Base-by-base conservation (phyloP, 2,329 filamentous ascomycete genomes). In the Colletotrichum brevisporum region DNA sequence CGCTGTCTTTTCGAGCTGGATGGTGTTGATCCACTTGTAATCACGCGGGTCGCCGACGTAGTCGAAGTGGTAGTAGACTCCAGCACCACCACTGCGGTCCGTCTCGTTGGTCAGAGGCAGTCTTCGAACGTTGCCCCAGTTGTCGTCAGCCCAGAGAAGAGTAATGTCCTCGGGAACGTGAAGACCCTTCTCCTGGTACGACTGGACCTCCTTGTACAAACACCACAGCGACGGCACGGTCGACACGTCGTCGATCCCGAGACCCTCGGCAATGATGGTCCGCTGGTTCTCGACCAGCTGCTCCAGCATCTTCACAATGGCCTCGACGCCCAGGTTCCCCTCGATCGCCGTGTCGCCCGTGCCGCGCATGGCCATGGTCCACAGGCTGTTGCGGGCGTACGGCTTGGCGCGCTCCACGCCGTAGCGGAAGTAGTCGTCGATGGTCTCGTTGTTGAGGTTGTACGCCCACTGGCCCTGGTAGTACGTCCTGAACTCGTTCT, bases 121-220 rank as follows among this genome's bases (percentile, higher is more conserved):
- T 24, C 90, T 83, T 31, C 89, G 84, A 27, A 91, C 84, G 76
- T 91, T 90, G 12, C 90, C 90, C 83, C 84, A 91, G 78, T 92
- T 92, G 78, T 93, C 91, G 75, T 92, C 91, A 0, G 89, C 85
- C 86, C 90, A 92, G 5, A 92, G 82, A 26, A 93, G 81, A 2
- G 89, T 92, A 31, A 93, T 86, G 74, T 91, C 86, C 45, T 92
- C 90, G 0, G 90, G 89, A 2, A 84, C 81, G 3, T 69, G 62
- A 5, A 93, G 84, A 2, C 91, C 91, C 16, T 87, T 83, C 66
- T 91, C 88, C 67, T 90, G 88, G 76, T 93, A 93, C 6, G 87
- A 86, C 78, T 91, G 90, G 2, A 94, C 90, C 76, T 94, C 91
- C 75, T 92, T 93, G 79, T 93, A 94, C 70, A 93, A 79, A 73